These are phyloP conservation scores for Trichophyton verrucosum DNA, from an alignment of 2,329 filamentous ascomycete species.

Conservation along the genomic window DNA sequence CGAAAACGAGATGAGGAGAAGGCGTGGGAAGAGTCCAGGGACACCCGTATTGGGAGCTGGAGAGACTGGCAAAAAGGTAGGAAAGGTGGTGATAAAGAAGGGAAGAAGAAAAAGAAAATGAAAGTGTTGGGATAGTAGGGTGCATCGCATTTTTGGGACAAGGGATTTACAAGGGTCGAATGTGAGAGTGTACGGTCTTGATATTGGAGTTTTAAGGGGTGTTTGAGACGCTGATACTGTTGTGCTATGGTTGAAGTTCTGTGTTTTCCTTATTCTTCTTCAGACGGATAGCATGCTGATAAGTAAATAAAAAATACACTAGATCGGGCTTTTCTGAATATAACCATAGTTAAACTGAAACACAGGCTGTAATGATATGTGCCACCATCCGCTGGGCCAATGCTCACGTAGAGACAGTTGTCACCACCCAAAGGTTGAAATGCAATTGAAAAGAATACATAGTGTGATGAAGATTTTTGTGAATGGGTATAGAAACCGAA, in stretches of 20 bases:
- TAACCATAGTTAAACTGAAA: background rate
- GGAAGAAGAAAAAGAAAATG: constrained; percentile 52
- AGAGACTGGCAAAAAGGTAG: constrained; percentile 68
- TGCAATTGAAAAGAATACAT: background rate
- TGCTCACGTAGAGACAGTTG: background rate
- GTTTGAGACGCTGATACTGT: background rate
- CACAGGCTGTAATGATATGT: background rate
- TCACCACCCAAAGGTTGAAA: background rate
- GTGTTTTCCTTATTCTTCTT: background rate
- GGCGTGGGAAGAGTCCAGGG: constrained; percentile 87
- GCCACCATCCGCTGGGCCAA: background rate
- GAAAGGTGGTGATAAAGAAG: constrained; percentile 36
- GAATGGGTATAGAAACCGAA: background rate
- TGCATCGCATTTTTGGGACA: background rate
- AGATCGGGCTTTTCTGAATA: background rate
- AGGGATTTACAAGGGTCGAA: background rate
- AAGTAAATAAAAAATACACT: background rate
- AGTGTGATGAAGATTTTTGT: background rate
- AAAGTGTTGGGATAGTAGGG: constrained; percentile 32
- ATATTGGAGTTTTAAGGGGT: background rate
- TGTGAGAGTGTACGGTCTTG: background rate
- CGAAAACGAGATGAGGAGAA: constrained; percentile 84
- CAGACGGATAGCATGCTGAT: background rate
- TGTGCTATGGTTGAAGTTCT: background rate
- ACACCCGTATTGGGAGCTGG: constrained; percentile 89